phyloP scores from a whole-genome alignment of 78 protist genomes.

The Dictyostelium purpureum region DNA sequence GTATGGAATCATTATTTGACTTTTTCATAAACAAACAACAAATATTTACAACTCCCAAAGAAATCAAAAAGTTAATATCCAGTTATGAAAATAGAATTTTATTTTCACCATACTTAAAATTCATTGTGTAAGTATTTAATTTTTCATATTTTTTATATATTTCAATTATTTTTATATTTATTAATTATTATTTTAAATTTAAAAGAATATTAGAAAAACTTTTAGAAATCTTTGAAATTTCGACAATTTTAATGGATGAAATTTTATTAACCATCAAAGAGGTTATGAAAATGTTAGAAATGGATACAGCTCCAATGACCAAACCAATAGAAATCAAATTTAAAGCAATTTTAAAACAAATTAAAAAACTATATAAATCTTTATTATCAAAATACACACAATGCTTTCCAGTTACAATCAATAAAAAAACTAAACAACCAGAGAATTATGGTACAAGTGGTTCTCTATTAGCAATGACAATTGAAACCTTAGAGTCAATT shows the following conservation, averaged over 20 bases:
- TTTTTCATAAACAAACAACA: background rate
- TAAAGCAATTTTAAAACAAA: background rate
- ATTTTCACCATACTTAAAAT: slow-evolving; percentile 8
- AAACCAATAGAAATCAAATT: background rate
- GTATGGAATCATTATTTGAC: background rate
- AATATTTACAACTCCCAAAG: background rate
- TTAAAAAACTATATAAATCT: background rate
- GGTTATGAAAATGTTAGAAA: background rate
- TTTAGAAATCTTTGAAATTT: background rate
- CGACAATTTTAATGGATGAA: background rate
- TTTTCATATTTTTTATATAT: too few relatives aligned
- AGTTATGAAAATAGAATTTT: background rate
- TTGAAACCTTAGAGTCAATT: background rate
- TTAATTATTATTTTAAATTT: background rate
- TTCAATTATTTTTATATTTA: too few relatives aligned
- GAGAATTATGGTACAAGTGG: slow-evolving; percentile 13
- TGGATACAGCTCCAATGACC: background rate
- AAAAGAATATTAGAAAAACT: slow-evolving; percentile 1
- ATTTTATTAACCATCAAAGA: background rate
- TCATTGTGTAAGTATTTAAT: too few relatives aligned
- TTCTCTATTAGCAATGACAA: slow-evolving; percentile 1
- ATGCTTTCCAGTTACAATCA: slow-evolving; percentile 26
- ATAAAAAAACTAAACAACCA: background rate
- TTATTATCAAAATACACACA: slow-evolving; percentile 1
- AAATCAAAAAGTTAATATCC: background rate